Base-by-base conservation (phyloP, 768 basidiomycete genomes). In the Phaffia tasmanica region DNA sequence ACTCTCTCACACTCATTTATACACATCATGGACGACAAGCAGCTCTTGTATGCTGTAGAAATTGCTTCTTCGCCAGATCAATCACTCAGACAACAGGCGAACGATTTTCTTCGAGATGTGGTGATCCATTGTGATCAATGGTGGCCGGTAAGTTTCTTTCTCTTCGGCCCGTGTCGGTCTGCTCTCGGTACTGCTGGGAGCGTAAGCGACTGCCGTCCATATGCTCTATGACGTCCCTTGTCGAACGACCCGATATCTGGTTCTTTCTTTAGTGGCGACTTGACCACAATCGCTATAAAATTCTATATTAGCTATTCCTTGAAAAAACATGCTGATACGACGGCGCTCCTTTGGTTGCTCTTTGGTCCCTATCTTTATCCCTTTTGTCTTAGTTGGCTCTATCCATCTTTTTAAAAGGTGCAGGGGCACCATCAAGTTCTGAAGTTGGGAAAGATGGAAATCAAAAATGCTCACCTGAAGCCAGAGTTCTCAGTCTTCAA, bases 61-160 rank as follows among this genome's bases (percentile, higher is more conserved):
- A 69, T 69, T 2, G 67, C 67, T 5, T 49, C 57, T 11, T 42
- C 48, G 16, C 25, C 46, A 2, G 61, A 69, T 23, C 25, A 25
- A n/a, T 9, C 19, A 4, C 61, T 63, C 2, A 62, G 67, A 19
- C 86, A 85, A 67, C 86, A 93, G 75, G 93, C 93, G 46, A 80
- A 95, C 71, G 84, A 86, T 64, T 97, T 87, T 76, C 80, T 97
- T 42, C 81, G 83, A 32, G 83, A 81, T 64, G 80, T 95, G 69
- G 86, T 88, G 72, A 83, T 85, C 75, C 87, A 87, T 75, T 81
- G 86, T 18, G 79, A 81, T 23, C 77, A 79, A 65, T 76, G 78
- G 42, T 97, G 93, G 91, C 81, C 85, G 74, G 81, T 91, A 54
- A 79, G 83, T 46, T 79, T 89, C 55, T 91, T 89, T 73, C 81